Evolutionary conservation across 1,139 yeast species (phyloP), one percentile per base, ranked within the genome.

Genomic region (Yueomyces sp.): DNA sequence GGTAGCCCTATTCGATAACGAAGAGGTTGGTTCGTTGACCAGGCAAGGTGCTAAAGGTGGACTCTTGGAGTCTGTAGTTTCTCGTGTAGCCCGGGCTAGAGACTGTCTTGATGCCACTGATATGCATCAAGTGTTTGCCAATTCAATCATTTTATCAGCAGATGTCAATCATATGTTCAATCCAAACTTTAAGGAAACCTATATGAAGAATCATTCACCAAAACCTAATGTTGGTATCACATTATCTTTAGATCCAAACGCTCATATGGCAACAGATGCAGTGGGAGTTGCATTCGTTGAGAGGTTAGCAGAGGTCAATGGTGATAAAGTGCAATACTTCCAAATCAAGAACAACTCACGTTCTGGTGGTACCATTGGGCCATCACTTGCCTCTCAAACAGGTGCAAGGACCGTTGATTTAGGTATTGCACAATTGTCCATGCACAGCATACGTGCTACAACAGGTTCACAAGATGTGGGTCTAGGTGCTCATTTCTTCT

Each of bases 311-410:
- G 64, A 71, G 39, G 56, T 67, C 44, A 76, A 82, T 47, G 80
- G 69, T 41, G 82, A 82, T 51, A 64, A 64, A 41, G 50, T 84
- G 30, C 95, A 85, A 61, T 75, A 73, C 57, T 77, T 79, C 66
- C 81, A 79, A 52, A 75, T 80, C 50, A 72, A 86, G 56, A 82
- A 82, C 61, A 85, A 77, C 55, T 69, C 79, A 7, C 68, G 84
- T 47, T 76, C 84, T 2, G 94, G 93, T 11, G 85, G 89, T 30
- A 83, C 93, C 25, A 81, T 83, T 55, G 94, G 94, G 0, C 91
- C 91, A 5, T 68, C 73, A 39, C 64, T 83, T 43, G 68, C 86
- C 1, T 64, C 76, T 5, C 60, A 57, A 42, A 80, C 89, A 1
- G 93, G 94, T 32, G 82, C 87, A 9, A 70, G 86, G 54, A 78